Conservation (phyloP, 1,284 basidiomycete species). For the Moniliophthora roreri region DNA sequence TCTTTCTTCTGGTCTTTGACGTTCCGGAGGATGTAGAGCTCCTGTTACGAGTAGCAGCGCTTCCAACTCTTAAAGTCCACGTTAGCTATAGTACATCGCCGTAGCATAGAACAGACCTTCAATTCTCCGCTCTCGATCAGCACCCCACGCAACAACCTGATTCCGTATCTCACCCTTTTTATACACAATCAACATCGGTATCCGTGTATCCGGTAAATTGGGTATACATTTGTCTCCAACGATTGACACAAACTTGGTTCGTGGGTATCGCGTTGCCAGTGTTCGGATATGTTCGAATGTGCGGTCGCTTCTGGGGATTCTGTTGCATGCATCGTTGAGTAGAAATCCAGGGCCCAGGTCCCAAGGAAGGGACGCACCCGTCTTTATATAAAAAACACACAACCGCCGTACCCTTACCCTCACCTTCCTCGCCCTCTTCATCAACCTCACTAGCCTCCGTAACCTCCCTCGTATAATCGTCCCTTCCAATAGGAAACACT, state of each 20-base stretch:
- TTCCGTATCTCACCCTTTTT: constrained; percentile 87
- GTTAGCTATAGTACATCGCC: too few relatives aligned
- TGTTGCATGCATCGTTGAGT: constrained; percentile 29
- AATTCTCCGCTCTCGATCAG: constrained; percentile 73
- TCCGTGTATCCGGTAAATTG: constrained; percentile 88
- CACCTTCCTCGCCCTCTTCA: constrained; percentile 64
- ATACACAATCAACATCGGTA: constrained; percentile 94
- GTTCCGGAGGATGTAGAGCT: constrained; percentile 54
- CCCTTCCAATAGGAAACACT: constrained; percentile 87
- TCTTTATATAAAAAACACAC: constrained; percentile 91
- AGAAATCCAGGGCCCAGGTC: not conserved
- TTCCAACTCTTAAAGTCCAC: constrained; percentile 84
- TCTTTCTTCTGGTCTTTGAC: constrained; percentile 28
- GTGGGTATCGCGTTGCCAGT: constrained; percentile 82
- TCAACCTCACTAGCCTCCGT: constrained; percentile 85
- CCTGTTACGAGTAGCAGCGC: constrained; percentile 62
- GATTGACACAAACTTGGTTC: constrained; percentile 95
- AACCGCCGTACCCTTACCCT: constrained; percentile 74
- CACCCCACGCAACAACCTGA: constrained; percentile 84
- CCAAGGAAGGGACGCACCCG: constrained; percentile 45
- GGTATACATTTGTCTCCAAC: constrained; percentile 95
- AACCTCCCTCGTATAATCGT: constrained; percentile 94
- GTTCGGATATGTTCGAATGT: constrained; percentile 71
- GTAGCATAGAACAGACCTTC: too few relatives aligned
- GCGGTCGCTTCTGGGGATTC: constrained; percentile 79